Conservation (phyloP, 192 early-diverging fungal genomes). For the Entomortierella parvispora region DNA sequence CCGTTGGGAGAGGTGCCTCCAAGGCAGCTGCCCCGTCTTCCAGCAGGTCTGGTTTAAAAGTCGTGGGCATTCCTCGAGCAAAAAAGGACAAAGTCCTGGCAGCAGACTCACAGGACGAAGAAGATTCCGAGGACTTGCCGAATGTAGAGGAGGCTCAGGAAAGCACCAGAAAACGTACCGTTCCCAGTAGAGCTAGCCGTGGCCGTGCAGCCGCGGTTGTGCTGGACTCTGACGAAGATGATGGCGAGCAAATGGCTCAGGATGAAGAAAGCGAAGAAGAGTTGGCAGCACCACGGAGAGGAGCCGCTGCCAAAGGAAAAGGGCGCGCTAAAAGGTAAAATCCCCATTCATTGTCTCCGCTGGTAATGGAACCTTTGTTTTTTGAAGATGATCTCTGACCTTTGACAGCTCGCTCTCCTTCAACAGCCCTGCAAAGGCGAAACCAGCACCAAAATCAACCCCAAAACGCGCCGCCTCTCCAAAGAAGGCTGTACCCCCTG, state of each 20-base stretch:
- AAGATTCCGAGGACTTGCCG: constrained; percentile 15
- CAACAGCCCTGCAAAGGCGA: no score
- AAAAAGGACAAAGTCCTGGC: background rate
- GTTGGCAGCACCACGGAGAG: constrained; percentile 21
- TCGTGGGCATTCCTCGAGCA: no score
- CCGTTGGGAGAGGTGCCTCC: background rate
- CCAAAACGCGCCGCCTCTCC: no score
- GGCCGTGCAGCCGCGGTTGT: constrained; percentile 28
- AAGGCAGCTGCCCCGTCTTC: background rate
- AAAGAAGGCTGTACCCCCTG: no score
- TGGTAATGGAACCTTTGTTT: background rate
- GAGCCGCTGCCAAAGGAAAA: constrained; percentile 22
- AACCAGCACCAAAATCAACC: no score
- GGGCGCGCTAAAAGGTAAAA: constrained; percentile 25
- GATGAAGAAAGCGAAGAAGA: constrained; percentile 13
- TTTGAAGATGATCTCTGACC: background rate
- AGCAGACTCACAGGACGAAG: constrained; percentile 25
- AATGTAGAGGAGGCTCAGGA: background rate
- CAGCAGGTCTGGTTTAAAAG: no score
- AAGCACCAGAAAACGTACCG: background rate
- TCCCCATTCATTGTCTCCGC: background rate
- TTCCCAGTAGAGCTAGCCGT: background rate
- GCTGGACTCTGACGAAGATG: constrained; percentile 38
- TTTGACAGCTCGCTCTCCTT: no score
- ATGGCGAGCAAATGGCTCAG: background rate